Evolutionary conservation across 164 flowering plant species (phyloP), one percentile per base, ranked within the genome.

Genomic region (Houttuynia cordata): DNA sequence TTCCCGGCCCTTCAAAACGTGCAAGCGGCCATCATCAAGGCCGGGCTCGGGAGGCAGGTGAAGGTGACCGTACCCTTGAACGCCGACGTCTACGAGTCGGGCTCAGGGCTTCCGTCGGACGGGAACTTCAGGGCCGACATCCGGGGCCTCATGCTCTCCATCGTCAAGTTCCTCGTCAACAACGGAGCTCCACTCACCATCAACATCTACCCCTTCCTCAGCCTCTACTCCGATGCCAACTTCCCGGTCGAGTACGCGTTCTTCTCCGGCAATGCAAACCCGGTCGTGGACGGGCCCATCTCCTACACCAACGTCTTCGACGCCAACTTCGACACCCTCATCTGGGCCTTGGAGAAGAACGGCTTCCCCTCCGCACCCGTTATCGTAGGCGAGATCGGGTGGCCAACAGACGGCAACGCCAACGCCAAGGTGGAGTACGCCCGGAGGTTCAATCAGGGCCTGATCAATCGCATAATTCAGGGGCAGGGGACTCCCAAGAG

Each of bases 151-250:
- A 85, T 88, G 96, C 22, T 81, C 68, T 73, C 80, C 65, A 86
- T 91, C 47, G 53, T 86, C 73, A 79, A 79, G 60, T 91, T 94
- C 81, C 84, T 94, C 12, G 70, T 69, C 51, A 73, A 86, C 70
- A 88, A 77, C 42, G 80, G 56, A 1, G 75, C 65, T 22, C 87
- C 91, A 3, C 65, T 94, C 41, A 83, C 85, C 63, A 74, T 94
- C 78, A 94, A 90, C 79, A 89, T 94, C 69, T 93, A 90, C 71
- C 97, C 99, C 0, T 93, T 86, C 75, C 90, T 90, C 49, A 90
- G 94, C 75, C 93, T 94, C 49, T 55, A 88, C 50, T 76, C 76
- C 0, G 97, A 91, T 66, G 81, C 97, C 15, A 45, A 88, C 66
- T 91, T 91, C 78, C 97, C 97, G 0, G n/a, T 78, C 0, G 97